Percentiles rank a stretch among this genome's conserved stretches.
Evolutionary conservation across 116 monocot species (phyloP).

Genomic region (Posidonia oceanica): DNA sequence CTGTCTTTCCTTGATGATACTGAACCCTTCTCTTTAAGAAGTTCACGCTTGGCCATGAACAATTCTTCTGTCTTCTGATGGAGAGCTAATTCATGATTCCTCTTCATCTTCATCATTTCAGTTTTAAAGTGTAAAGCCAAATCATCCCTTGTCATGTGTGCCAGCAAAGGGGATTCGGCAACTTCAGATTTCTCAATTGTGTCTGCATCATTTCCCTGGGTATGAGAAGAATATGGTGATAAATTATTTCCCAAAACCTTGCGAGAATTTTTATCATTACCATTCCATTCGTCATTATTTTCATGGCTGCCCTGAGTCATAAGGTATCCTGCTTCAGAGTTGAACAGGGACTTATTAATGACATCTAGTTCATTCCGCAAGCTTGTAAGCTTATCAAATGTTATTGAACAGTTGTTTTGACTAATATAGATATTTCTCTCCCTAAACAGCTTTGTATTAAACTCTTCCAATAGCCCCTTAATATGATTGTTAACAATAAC

Average conservation of each 20-base stretch:
- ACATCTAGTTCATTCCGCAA: conserved; percentile 51
- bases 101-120: conserved; percentile 64
- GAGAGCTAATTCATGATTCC: conserved; percentile 60
- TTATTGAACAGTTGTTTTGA: conserved; percentile 25
- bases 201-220: conserved; percentile 19
- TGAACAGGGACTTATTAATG: conserved; percentile 40
- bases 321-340: conserved; percentile 29
- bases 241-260: conserved; percentile 28
- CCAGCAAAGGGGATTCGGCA: conserved; percentile 28
- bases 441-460: conserved; percentile 34
- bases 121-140: conserved; percentile 35
- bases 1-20: conserved; percentile 47
- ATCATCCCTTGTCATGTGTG: conserved; percentile 52
- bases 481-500: conserved; percentile 34
- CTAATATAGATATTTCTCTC: conserved; percentile 23
- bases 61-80: conserved; percentile 83
- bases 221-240: conserved; percentile 12
- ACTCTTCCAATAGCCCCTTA: conserved; percentile 27
- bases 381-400: conserved; percentile 24
- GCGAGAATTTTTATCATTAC: conserved; percentile 26
- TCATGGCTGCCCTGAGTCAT: conserved; percentile 26
- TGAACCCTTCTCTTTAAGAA: conserved; percentile 52
- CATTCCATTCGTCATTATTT: conserved; percentile 33
- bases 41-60: conserved; percentile 54
- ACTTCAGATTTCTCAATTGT: conserved; percentile 19